Evolutionary conservation across 1,284 basidiomycete species (phyloP).

Genomic region (Ganoderma lingzhi): DNA sequence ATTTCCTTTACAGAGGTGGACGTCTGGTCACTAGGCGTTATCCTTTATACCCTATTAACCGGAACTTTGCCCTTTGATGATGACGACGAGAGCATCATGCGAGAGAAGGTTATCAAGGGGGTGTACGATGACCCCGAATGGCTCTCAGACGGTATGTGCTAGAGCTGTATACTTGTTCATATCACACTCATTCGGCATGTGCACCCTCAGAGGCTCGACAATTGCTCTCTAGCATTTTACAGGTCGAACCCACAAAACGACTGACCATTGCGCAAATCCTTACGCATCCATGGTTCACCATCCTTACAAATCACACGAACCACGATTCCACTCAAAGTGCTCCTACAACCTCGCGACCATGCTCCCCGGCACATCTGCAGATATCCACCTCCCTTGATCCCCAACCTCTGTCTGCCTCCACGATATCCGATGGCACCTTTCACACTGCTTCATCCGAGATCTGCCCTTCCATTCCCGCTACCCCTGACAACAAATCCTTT

Average conservation of each 20-base stretch:
- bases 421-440: slow-evolving; percentile 61
- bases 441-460: slow-evolving; percentile 62
- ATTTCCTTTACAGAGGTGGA: slow-evolving; percentile 79
- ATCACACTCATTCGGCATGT: neutral
- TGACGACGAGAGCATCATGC: slow-evolving; percentile 93
- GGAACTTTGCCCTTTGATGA: slow-evolving; percentile 98
- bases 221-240: slow-evolving; percentile 83
- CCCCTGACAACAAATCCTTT: slow-evolving; percentile 52
- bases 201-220: slow-evolving; percentile 77
- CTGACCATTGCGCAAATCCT: slow-evolving; percentile 88
- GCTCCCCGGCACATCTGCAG: slow-evolving; percentile 34
- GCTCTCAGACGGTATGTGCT: slow-evolving; percentile 78
- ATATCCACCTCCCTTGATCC: slow-evolving; percentile 40
- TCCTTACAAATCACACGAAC: slow-evolving; percentile 33
- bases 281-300: slow-evolving; percentile 91
- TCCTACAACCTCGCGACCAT: slow-evolving; percentile 39
- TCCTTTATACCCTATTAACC: slow-evolving; percentile 93
- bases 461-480: slow-evolving; percentile 61
- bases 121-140: slow-evolving; percentile 93
- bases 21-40: slow-evolving; percentile 96
- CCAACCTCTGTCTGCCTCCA: slow-evolving; percentile 50
- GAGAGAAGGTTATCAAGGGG: slow-evolving; percentile 86
- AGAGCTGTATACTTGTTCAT: slow-evolving; percentile 3
- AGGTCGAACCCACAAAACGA: slow-evolving; percentile 80
- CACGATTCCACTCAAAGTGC: slow-evolving; percentile 38